Base-by-base conservation (phyloP, 78 protist species). In the Cyanophora paradoxa region DNA sequence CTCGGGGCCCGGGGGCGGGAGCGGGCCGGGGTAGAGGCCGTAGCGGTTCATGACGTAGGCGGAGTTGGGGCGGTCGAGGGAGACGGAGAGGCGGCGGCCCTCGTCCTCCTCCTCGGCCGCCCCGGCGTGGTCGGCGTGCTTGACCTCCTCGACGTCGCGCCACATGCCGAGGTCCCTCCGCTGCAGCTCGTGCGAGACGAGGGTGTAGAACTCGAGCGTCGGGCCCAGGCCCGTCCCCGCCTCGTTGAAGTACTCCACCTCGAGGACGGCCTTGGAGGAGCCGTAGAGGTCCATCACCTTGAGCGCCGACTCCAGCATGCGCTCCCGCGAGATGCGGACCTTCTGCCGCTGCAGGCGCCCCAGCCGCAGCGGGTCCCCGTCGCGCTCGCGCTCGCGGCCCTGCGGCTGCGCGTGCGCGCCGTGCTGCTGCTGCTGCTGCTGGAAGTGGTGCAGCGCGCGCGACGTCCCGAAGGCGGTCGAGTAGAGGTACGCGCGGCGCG, bases 221-320 rank as follows among this genome's bases (percentile, higher is more conserved):
- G 95, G 95, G 7, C 95, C 95, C 31, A 84, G 77, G 0, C 95
- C 95, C 1, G 82, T 78, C 26, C 95, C 95, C 1, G 28, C 82
- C 50, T 90, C 94, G 58, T 56, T 76, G 52, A 42, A 72, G 40
- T 70, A 90, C 72, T 88, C 87, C 6, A 87, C 74, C 52, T 85
- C 92, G 22, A 90, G 63, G 16, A 82, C 4, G 26, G 90, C 52
- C 41, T 74, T 74, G 2, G 1, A 8, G 3, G 41, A 1, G 66
- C 62, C 84, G 26, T 62, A 73, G 46, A 31, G 1, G 31, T 62
- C 44, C 73, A 87, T 39, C 50, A 83, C 72, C 57, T 37, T 13
- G 33, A 33, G 5, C n/a, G 89, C 81, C 24, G 68, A 48, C 44
- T 68, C 63, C 41, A 85, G 40, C 6, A 78, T 16, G 50, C 42